phyloP scores from a whole-genome alignment of 306 rosid genomes.

The Dalbergia oliveri region DNA sequence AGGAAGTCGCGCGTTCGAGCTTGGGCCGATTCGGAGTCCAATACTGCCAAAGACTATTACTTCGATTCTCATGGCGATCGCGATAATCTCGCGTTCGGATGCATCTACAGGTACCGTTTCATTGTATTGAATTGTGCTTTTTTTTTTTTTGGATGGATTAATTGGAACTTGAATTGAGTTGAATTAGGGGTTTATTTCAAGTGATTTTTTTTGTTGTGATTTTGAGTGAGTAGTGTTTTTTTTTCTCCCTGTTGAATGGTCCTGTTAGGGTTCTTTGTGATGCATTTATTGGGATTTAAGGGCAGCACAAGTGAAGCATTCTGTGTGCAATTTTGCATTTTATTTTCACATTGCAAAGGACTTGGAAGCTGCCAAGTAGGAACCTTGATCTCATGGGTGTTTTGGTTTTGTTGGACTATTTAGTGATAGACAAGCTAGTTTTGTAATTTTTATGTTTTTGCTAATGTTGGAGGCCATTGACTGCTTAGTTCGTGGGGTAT shows the following conservation, averaged over 20 bases:
- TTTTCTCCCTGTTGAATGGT: constrained; percentile 10
- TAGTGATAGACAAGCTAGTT: not conserved
- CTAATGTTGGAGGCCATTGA: constrained; percentile 2
- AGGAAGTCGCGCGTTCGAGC: constrained; percentile 78
- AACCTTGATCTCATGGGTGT: not conserved
- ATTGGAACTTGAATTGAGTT: constrained; percentile 1
- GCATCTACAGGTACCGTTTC: constrained; percentile 67
- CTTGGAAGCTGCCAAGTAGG: not conserved
- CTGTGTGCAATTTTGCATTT: not conserved
- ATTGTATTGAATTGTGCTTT: not conserved
- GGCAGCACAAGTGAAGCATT: not conserved
- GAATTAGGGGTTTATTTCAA: not conserved
- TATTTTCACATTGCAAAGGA: not conserved
- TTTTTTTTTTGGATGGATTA: not conserved
- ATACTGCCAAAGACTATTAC: constrained; percentile 74
- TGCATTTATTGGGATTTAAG: not conserved
- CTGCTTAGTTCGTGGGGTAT: not conserved
- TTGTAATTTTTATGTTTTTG: not conserved
- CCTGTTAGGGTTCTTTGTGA: not conserved
- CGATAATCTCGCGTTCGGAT: constrained; percentile 81
- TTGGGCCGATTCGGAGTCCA: constrained; percentile 74
- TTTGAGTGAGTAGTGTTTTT: constrained; percentile 2
- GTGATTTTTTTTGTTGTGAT: not conserved
- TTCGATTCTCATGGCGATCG: constrained; percentile 82
- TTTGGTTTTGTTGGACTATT: constrained; percentile 22